phyloP scores from a whole-genome alignment of 2,329 filamentous ascomycete species.

The Paecilomyces sp. region DNA sequence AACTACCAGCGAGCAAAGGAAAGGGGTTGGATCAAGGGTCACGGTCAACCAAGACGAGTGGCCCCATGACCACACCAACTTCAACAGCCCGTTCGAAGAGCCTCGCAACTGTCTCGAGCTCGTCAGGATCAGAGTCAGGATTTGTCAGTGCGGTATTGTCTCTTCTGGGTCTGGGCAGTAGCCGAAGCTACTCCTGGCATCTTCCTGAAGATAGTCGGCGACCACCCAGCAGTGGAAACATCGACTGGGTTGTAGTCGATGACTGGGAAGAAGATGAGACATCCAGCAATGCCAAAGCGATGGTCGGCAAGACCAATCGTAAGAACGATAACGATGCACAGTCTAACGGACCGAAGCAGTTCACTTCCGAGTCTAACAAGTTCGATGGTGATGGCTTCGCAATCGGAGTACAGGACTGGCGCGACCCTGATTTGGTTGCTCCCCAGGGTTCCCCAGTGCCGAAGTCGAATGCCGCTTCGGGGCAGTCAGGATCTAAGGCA shows the following conservation, averaged over 20 bases:
- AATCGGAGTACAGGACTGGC: slow-evolving; percentile 82
- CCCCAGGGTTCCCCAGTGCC: slow-evolving; percentile 22
- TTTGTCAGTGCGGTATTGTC: slow-evolving; percentile 40
- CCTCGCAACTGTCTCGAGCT: slow-evolving; percentile 3
- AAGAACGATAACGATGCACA: slow-evolving; percentile 13
- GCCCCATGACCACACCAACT: slow-evolving; percentile 18
- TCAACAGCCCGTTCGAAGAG: slow-evolving; percentile 16
- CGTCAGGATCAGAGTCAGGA: slow-evolving; percentile 17
- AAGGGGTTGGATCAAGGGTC: slow-evolving; percentile 13
- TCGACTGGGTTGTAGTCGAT: slow-evolving; percentile 65
- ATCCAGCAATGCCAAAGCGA: slow-evolving; percentile 12
- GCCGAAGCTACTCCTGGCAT: slow-evolving; percentile 14
- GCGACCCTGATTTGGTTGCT: slow-evolving; percentile 65
- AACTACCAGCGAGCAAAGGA: slow-evolving; percentile 16
- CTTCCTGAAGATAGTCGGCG: slow-evolving; percentile 49
- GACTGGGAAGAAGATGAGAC: slow-evolving; percentile 53
- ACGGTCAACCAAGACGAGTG: slow-evolving; percentile 18
- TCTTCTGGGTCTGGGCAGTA: slow-evolving; percentile 34
- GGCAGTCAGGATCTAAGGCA: slow-evolving; percentile 20
- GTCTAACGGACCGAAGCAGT: slow-evolving; percentile 13
- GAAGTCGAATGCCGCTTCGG: slow-evolving; percentile 16
- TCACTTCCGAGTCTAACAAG: slow-evolving; percentile 16
- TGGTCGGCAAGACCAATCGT: slow-evolving; percentile 19
- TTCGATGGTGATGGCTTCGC: slow-evolving; percentile 57
- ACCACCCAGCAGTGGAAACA: slow-evolving; percentile 64